Evolutionary conservation across 2,329 filamentous ascomycete species (phyloP).

Genomic region (Penicillium sp.): DNA sequence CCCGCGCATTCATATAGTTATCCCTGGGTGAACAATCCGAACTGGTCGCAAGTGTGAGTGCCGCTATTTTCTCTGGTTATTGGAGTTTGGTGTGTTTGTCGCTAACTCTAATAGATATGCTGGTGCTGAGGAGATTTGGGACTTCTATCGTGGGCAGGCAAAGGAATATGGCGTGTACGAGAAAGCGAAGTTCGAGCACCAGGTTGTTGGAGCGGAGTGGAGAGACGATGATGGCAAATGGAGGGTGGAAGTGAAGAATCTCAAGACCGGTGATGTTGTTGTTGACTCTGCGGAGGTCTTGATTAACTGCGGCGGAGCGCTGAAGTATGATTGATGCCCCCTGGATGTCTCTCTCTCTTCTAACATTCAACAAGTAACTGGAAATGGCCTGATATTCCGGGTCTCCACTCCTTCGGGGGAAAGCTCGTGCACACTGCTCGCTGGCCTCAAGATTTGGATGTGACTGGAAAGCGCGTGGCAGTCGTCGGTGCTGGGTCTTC

Average conservation of each 20-base stretch:
- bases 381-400: slow-evolving; percentile 9
- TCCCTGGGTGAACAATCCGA: not conserved
- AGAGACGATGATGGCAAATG: not conserved
- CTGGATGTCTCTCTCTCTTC: not conserved
- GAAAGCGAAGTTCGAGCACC: not conserved
- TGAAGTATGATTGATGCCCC: not conserved
- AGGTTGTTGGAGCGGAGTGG: not conserved
- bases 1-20: not conserved
- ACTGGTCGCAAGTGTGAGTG: not conserved
- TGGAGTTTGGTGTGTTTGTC: not conserved
- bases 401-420: slow-evolving; percentile 36
- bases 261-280: not conserved
- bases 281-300: not conserved
- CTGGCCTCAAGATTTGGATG: slow-evolving; percentile 32
- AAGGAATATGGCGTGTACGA: not conserved
- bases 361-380: not conserved
- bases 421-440: slow-evolving; percentile 30
- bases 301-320: not conserved
- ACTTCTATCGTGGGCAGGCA: not conserved
- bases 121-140: not conserved
- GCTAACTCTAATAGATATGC: not conserved
- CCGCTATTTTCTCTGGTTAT: not conserved
- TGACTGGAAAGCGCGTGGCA: slow-evolving; percentile 23
- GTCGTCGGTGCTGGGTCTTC: slow-evolving; percentile 12
- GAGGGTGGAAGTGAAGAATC: not conserved